Conservation (phyloP, 73 alveolate genomes). For the Tetrahymena borealis region DNA sequence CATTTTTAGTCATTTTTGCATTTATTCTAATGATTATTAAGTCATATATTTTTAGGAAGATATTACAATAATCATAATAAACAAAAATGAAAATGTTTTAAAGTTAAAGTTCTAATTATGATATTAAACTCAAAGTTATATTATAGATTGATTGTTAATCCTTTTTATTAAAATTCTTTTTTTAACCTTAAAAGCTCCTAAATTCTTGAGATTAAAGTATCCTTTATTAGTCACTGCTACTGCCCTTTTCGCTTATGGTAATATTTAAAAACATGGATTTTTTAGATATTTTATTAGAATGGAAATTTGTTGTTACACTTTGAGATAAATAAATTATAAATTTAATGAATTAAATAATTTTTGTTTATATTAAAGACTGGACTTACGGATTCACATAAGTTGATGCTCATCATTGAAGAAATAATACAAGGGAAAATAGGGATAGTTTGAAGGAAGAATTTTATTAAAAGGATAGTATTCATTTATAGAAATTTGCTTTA, state of each 20-base stretch:
- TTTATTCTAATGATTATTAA: no score
- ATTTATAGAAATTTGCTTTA: no score
- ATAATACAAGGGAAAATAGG: neutral
- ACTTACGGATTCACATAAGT: conserved; percentile 31
- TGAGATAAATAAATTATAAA: neutral
- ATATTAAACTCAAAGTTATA: neutral
- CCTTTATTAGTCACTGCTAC: conserved; percentile 10
- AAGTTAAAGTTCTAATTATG: no score
- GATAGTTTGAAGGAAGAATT: neutral
- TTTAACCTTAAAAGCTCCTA: conserved; percentile 15
- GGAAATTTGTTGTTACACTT: neutral
- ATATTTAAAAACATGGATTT: neutral
- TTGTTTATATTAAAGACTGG: conserved; percentile 10
- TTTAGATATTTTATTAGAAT: neutral
- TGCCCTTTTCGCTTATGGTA: conserved; percentile 18
- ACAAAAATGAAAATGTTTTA: no score
- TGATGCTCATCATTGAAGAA: conserved; percentile 39
- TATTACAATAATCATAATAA: no score
- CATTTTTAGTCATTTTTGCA: no score
- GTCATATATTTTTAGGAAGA: no score
- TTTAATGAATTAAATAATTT: neutral
- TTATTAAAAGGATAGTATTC: neutral
- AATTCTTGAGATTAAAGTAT: conserved; percentile 14
- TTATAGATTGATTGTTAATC: neutral
- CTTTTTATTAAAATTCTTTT: neutral